Conservation (phyloP, 1,284 basidiomycete genomes). For the Puccinia horiana region DNA sequence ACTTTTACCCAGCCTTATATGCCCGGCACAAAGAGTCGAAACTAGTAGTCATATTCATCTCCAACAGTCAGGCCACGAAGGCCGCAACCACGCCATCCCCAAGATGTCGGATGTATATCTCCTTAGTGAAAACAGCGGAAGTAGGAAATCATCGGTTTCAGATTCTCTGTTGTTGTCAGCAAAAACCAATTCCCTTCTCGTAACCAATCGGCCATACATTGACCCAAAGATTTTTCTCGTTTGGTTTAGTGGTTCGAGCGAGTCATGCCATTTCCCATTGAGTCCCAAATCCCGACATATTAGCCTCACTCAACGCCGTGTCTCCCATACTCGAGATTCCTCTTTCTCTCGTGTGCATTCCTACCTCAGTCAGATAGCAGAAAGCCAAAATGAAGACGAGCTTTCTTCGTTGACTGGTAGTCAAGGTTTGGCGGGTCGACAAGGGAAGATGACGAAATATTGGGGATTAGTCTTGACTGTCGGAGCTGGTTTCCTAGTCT, state of each 20-base stretch:
- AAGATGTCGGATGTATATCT: slow-evolving; percentile 15
- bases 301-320: background rate
- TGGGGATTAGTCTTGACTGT: background rate
- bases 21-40: background rate
- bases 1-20: background rate
- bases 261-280: slow-evolving; percentile 4
- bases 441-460: background rate
- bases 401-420: background rate
- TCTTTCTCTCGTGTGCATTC: slow-evolving; percentile 16
- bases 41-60: background rate
- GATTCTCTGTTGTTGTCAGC: slow-evolving; percentile 17
- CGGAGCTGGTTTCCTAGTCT: background rate
- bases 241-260: background rate
- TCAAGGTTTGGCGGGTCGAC: too few species aligned
- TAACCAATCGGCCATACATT: too few species aligned
- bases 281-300: slow-evolving; percentile 5
- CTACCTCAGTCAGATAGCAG: slow-evolving; percentile 1
- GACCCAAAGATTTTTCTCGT: background rate
- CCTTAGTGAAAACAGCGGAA: slow-evolving; percentile 22
- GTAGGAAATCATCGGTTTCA: slow-evolving; percentile 24
- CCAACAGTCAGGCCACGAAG: background rate
- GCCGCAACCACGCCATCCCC: background rate
- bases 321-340: background rate
- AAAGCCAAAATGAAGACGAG: background rate
- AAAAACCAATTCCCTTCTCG: background rate